These are phyloP conservation scores for Exophiala sideris DNA, from an alignment of 2,329 filamentous ascomycete genomes.

Conservation along the genomic window DNA sequence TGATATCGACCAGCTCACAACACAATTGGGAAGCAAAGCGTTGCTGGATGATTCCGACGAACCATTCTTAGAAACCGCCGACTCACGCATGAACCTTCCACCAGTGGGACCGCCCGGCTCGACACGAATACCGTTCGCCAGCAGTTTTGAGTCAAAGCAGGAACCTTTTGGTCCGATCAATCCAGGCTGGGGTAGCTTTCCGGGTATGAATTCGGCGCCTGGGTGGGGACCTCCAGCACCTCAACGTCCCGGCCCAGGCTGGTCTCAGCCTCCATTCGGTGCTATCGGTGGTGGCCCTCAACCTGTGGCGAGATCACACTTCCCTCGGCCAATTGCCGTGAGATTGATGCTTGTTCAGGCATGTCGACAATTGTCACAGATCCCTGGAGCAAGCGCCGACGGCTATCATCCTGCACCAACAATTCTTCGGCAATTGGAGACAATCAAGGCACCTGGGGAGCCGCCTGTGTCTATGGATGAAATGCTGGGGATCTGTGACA, in stretches of 20 bases:
- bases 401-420: conserved; percentile 68
- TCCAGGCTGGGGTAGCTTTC: conserved; percentile 26
- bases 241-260: conserved; percentile 34
- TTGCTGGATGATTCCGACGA: conserved; percentile 73
- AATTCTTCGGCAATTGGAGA: conserved; percentile 63
- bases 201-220: conserved; percentile 11
- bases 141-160: conserved; percentile 27
- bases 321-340: conserved; percentile 65
- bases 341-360: conserved; percentile 73
- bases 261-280: conserved; percentile 46
- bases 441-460: conserved; percentile 59
- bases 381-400: conserved; percentile 44
- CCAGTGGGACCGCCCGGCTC: conserved; percentile 53
- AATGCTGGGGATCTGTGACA: conserved; percentile 81
- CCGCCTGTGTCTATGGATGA: conserved; percentile 60
- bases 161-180: conserved; percentile 23
- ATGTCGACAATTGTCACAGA: conserved; percentile 61
- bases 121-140: conserved; percentile 41
- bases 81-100: conserved; percentile 38
- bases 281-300: conserved; percentile 38
- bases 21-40: conserved; percentile 86
- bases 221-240: conserved; percentile 21
- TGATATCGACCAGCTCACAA: conserved; percentile 68
- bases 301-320: conserved; percentile 44
- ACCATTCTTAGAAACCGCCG: conserved; percentile 48